A percentile compares a stretch with the other conserved stretches of the same genome.
phyloP scores from a whole-genome alignment of 257 asterid genomes.

The Nicotiana tomentosiformis region DNA sequence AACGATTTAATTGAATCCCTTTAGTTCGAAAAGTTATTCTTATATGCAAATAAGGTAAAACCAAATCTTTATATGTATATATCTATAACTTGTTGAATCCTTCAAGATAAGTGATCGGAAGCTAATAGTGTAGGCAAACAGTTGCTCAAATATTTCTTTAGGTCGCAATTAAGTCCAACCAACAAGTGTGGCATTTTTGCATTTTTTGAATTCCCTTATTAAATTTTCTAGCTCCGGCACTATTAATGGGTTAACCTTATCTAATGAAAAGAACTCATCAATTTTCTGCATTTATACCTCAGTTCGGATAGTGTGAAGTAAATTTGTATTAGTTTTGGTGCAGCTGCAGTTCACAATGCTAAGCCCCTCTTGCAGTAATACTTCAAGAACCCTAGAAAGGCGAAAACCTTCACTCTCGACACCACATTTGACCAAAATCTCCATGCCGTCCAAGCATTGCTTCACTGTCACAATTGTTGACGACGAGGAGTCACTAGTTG shows the following conservation, averaged over 20 bases:
- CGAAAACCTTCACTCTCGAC: slow-evolving; percentile 20
- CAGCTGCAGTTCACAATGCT: slow-evolving; percentile 24
- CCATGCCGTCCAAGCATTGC: slow-evolving; percentile 38
- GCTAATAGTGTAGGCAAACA: not conserved
- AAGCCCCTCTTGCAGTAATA: slow-evolving; percentile 37
- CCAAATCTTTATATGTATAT: too few relatives aligned
- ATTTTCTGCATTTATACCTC: slow-evolving; percentile 21
- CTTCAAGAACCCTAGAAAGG: slow-evolving; percentile 30
- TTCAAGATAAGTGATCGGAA: not conserved
- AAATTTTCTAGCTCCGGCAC: not conserved
- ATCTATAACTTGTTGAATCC: not conserved
- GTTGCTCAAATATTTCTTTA: not conserved
- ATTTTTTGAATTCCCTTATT: not conserved
- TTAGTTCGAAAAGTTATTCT: not conserved
- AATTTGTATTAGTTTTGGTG: slow-evolving; percentile 20
- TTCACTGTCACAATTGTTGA: slow-evolving; percentile 22
- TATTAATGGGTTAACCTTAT: too few relatives aligned
- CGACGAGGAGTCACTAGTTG: not conserved
- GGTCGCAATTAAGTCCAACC: not conserved
- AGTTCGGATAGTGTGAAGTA: slow-evolving; percentile 34
- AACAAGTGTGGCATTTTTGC: not conserved
- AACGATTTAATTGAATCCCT: not conserved
- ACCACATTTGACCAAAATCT: slow-evolving; percentile 30
- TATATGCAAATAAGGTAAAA: not conserved
- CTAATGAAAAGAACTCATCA: not conserved